These are phyloP conservation scores for Colletotrichum lupini DNA, from an alignment of 2,329 filamentous ascomycete genomes.

Conservation along the genomic window DNA sequence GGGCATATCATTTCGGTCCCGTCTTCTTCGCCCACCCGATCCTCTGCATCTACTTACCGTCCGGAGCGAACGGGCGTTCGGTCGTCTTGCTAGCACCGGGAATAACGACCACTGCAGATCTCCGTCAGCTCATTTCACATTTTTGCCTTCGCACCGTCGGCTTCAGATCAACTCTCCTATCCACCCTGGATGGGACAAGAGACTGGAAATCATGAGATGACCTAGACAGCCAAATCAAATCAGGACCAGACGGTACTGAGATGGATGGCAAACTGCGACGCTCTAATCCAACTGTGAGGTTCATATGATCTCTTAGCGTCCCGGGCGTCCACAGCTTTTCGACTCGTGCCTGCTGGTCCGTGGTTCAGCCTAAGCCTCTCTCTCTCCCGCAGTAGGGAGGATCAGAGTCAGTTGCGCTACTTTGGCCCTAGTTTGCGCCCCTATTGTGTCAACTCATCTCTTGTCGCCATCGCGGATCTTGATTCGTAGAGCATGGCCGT, in stretches of 20 bases:
- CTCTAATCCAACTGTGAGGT: not conserved
- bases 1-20: not conserved
- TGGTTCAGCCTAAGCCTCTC: not conserved
- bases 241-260: not conserved
- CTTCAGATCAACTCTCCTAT: not conserved
- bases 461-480: not conserved
- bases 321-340: not conserved
- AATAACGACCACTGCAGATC: constrained; percentile 23
- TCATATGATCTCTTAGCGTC: not conserved
- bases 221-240: not conserved
- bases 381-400: not conserved
- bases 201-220: not conserved
- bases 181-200: constrained; percentile 1
- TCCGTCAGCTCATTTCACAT: not conserved
- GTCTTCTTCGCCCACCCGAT: not conserved
- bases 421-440: not conserved
- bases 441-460: not conserved
- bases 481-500: not conserved
- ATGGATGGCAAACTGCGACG: not conserved
- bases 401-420: not conserved
- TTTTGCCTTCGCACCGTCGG: not conserved
- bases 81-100: constrained; percentile 5
- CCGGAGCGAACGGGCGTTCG: constrained; percentile 19
- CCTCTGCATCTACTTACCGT: constrained; percentile 10
- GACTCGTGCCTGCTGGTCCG: not conserved